A percentile compares a stretch with the other conserved stretches of the same genome.
Evolutionary conservation across 1,284 basidiomycete genomes (phyloP).

Genomic region (Austroboletus niveus): DNA sequence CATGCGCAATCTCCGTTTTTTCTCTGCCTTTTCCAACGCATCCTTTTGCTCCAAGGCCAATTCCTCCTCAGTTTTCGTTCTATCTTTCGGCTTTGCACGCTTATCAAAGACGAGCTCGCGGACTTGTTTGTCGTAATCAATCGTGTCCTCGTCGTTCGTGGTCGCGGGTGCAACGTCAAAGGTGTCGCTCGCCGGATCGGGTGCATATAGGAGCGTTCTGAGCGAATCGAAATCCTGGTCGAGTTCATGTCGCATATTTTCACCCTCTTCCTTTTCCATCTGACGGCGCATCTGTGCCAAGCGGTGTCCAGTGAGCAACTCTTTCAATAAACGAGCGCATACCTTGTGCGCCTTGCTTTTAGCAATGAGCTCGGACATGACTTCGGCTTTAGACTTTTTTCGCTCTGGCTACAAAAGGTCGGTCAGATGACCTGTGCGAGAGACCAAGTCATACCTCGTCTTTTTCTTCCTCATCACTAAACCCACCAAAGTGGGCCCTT

Average conservation of each 20-base stretch:
- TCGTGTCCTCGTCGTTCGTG: conserved; percentile 27
- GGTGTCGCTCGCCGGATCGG: conserved; percentile 48
- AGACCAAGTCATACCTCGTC: conserved; percentile 40
- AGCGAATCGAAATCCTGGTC: conserved; percentile 88
- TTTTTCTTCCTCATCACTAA: conserved; percentile 65
- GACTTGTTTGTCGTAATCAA: conserved; percentile 89
- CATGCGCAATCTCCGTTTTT: conserved; percentile 81
- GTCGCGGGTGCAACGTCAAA: conserved; percentile 9
- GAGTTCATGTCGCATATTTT: conserved; percentile 83
- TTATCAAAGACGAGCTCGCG: conserved; percentile 92
- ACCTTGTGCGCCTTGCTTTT: conserved; percentile 97
- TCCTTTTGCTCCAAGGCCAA: conserved; percentile 88
- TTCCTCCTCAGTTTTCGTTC: conserved; percentile 97
- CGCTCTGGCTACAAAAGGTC: conserved; percentile 56
- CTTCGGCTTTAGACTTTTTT: conserved; percentile 92
- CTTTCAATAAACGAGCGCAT: conserved; percentile 8
- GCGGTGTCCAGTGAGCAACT: conserved; percentile 1
- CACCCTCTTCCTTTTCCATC: conserved; percentile 83
- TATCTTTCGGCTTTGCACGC: conserved; percentile 91
- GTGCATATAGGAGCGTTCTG: conserved; percentile 70
- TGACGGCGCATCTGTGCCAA: conserved; percentile 74
- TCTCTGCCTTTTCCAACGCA: conserved; percentile 83
- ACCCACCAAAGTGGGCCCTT: conserved; percentile 83
- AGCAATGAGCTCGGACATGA: conserved; percentile 97
- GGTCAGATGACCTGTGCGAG: not conserved